Conservation (phyloP, 345 rosid species). For the Euphorbia pulcherrima region DNA sequence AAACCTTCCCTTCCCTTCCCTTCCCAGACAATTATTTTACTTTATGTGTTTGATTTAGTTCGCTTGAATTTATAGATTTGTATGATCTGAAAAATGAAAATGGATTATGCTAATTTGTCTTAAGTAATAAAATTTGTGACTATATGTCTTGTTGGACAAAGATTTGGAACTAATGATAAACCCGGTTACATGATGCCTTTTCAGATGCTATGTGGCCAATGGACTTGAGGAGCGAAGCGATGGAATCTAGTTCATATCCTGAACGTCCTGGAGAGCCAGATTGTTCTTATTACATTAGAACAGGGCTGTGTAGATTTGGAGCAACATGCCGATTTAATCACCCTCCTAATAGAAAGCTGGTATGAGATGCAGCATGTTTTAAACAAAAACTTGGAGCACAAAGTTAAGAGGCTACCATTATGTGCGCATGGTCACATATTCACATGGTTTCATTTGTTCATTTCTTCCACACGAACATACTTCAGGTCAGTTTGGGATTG, state of each 20-base stretch:
- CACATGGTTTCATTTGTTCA: neutral
- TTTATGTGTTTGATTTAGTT: neutral
- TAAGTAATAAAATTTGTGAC: neutral
- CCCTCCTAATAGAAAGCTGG: constrained; percentile 93
- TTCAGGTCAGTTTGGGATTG: too few relatives aligned
- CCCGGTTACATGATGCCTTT: constrained; percentile 17
- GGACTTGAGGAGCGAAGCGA: constrained; percentile 64
- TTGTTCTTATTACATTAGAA: constrained; percentile 94
- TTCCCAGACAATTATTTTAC: neutral
- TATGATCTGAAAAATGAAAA: neutral
- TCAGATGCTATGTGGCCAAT: constrained; percentile 92
- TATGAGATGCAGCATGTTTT: constrained; percentile 31
- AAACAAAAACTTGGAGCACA: constrained; percentile 15
- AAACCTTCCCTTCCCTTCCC: neutral
- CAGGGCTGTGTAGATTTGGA: constrained; percentile 95
- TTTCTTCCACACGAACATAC: neutral
- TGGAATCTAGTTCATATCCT: constrained; percentile 74
- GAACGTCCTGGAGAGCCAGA: constrained; percentile 92
- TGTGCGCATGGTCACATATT: neutral
- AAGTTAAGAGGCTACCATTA: neutral
- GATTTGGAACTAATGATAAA: constrained; percentile 20
- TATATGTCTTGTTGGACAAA: constrained; percentile 3
- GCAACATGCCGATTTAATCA: constrained; percentile 63
- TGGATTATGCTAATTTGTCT: neutral
- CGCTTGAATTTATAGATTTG: neutral